Percentiles rank a stretch among this genome's conserved stretches.
Conservation (phyloP, 2,329 filamentous ascomycete species). For the Cladophialophora carrionii region DNA sequence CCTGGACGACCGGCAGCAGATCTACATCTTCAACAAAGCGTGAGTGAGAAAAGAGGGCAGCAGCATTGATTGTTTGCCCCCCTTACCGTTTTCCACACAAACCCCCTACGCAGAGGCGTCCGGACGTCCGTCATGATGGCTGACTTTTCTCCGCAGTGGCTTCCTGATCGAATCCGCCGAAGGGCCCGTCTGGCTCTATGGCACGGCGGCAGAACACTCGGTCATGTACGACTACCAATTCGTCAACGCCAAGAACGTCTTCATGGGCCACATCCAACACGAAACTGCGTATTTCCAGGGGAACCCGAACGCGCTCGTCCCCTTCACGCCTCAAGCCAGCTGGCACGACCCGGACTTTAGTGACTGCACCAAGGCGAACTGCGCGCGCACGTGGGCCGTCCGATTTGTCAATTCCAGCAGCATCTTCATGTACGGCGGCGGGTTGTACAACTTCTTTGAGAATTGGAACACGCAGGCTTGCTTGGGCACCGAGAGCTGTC, state of each 20-base stretch:
- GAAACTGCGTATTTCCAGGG: conserved; percentile 75
- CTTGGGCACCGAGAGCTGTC: conserved; percentile 39
- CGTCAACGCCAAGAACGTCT: conserved; percentile 62
- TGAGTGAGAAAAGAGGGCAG: conserved; percentile 43
- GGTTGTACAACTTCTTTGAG: conserved; percentile 67
- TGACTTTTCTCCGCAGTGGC: conserved; percentile 44
- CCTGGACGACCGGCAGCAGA: conserved; percentile 54
- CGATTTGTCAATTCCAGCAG: conserved; percentile 61
- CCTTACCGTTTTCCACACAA: neutral
- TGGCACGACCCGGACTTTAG: conserved; percentile 58
- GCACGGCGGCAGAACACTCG: conserved; percentile 67
- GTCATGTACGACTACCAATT: conserved; percentile 73
- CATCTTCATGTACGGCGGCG: conserved; percentile 65
- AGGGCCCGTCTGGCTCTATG: conserved; percentile 62
- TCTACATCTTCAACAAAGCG: conserved; percentile 63
- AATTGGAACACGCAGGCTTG: conserved; percentile 50
- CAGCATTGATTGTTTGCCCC: neutral
- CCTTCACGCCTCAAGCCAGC: conserved; percentile 55
- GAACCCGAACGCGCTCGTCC: conserved; percentile 61
- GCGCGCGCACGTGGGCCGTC: conserved; percentile 63
- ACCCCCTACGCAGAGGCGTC: neutral
- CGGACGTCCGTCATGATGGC: neutral
- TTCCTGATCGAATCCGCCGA: conserved; percentile 45
- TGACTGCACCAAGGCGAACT: conserved; percentile 45
- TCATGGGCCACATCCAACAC: conserved; percentile 67